Percentiles rank a stretch among this genome's conserved stretches.
Conservation (phyloP, 345 rosid species). For the Citrus maxima region DNA sequence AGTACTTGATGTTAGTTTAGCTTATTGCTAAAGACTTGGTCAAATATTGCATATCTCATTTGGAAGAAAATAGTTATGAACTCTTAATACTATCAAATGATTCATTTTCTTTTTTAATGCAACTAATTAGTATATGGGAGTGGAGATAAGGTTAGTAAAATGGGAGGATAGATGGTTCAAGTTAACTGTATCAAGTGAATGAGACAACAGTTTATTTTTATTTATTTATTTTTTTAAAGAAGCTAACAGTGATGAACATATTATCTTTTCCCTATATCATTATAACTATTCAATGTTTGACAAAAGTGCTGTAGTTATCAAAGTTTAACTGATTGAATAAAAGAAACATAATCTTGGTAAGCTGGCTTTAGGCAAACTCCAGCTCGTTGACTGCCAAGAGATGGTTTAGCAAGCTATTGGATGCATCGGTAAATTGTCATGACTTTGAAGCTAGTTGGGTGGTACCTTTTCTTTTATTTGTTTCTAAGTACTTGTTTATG, state of each 20-base stretch:
- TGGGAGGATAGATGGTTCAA: too few species aligned
- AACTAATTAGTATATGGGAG: too few species aligned
- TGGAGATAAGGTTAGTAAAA: too few species aligned
- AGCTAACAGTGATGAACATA: too few species aligned
- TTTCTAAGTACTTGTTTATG: not conserved
- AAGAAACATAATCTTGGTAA: not conserved
- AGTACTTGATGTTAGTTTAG: not conserved
- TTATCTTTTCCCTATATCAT: too few species aligned
- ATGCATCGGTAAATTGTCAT: not conserved
- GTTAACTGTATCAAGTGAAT: too few species aligned
- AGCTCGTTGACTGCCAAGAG: not conserved
- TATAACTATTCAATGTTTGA: not conserved
- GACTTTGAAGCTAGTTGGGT: not conserved
- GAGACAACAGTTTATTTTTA: too few species aligned
- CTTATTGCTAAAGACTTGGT: not conserved
- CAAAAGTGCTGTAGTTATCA: not conserved
- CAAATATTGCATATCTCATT: not conserved
- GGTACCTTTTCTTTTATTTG: not conserved
- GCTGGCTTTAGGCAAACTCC: not conserved
- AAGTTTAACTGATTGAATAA: not conserved
- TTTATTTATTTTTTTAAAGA: too few species aligned
- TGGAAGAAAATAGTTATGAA: not conserved
- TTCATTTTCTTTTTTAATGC: not conserved
- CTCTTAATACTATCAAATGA: not conserved
- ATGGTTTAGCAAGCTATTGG: not conserved